Conservation (phyloP, 192 early-diverging fungal species). For the Geosiphon pyriformis region DNA sequence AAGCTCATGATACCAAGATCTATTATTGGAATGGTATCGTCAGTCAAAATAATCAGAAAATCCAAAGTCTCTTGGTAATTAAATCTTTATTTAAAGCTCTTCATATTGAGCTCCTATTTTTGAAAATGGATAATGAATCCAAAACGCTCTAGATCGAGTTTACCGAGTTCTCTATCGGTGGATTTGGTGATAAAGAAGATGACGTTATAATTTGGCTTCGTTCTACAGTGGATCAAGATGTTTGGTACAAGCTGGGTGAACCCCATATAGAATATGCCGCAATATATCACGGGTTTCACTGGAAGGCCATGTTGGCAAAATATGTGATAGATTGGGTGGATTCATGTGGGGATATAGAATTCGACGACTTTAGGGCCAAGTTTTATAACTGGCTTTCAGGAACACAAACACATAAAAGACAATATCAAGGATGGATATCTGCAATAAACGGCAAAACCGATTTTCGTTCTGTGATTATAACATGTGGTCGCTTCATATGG, state of each 20-base stretch:
- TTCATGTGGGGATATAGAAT: neutral
- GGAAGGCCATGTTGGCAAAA: slow-evolving; percentile 10
- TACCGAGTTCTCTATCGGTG: neutral
- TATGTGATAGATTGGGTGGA: slow-evolving; percentile 3
- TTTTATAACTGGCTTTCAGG: slow-evolving; percentile 14
- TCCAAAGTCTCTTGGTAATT: neutral
- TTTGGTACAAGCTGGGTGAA: neutral
- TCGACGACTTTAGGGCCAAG: neutral
- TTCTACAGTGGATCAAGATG: neutral
- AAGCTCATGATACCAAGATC: neutral
- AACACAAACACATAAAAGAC: neutral
- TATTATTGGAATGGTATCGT: neutral
- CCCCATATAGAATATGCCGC: neutral
- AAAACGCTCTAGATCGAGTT: neutral
- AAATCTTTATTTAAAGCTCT: neutral
- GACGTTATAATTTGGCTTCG: slow-evolving; percentile 3
- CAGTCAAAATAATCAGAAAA: neutral
- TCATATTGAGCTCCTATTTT: neutral
- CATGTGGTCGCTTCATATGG: slow-evolving; percentile 1
- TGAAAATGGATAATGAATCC: neutral
- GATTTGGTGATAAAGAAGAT: neutral
- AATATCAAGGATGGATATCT: slow-evolving; percentile 13
- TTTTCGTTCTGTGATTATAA: slow-evolving; percentile 9
- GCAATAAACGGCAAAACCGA: neutral
- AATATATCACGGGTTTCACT: neutral